Conservation (phyloP, 2,329 filamentous ascomycete genomes). For the Bipolaris sorokiniana region DNA sequence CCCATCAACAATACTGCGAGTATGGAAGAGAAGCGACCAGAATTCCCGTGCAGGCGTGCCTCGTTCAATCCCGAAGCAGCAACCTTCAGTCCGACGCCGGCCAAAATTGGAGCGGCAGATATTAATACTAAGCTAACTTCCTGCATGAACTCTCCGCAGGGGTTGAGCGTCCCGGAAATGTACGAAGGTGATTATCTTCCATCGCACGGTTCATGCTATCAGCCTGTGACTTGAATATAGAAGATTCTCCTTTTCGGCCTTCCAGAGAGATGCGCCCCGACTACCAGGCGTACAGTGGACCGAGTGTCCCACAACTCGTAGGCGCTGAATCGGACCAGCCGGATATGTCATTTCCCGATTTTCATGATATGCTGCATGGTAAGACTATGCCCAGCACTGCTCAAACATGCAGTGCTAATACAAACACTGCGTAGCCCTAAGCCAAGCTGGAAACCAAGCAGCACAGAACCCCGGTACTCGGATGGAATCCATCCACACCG, state of each 20-base stretch:
- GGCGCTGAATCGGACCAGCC: background rate
- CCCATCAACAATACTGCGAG: background rate
- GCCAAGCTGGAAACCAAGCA: background rate
- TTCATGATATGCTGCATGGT: conserved; percentile 8
- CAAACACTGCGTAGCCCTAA: conserved; percentile 2
- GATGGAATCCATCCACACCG: background rate
- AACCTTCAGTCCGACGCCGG: conserved; percentile 15
- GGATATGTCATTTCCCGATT: background rate
- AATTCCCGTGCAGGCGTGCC: background rate
- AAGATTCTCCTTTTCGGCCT: conserved; percentile 12
- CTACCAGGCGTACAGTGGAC: conserved; percentile 1
- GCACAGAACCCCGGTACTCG: background rate
- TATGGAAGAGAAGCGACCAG: conserved; percentile 3
- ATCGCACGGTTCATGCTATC: no score
- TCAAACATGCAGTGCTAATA: background rate
- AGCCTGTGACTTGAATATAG: conserved; percentile 4
- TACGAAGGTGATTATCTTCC: background rate
- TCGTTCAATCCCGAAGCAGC: conserved; percentile 26
- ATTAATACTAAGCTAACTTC: background rate
- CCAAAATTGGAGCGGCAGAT: background rate
- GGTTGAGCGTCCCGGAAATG: background rate
- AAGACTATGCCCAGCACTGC: background rate
- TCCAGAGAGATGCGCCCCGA: conserved; percentile 3
- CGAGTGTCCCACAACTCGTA: background rate
- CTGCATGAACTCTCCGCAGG: background rate